Percentiles rank a stretch among this genome's conserved stretches.
phyloP scores from a whole-genome alignment of 1,139 yeast species.

The Scheffersomyces titani region DNA sequence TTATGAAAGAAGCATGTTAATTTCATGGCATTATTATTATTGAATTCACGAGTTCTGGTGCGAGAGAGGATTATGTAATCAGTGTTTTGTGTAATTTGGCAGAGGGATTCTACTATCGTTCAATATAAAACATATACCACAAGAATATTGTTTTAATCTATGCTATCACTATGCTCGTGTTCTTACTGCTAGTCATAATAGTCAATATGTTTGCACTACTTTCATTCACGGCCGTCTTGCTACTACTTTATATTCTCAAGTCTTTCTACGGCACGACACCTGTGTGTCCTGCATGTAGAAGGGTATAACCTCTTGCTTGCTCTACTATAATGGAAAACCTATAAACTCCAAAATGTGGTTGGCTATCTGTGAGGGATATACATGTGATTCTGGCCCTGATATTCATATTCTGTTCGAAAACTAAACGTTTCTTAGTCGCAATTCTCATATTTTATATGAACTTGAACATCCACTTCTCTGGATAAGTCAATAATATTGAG shows the following conservation, averaged over 20 bases:
- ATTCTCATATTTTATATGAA: neutral
- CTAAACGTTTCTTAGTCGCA: neutral
- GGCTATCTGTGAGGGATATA: neutral
- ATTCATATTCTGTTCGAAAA: neutral
- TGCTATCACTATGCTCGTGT: neutral
- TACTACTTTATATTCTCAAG: neutral
- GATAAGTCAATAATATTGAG: neutral
- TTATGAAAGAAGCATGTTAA: neutral
- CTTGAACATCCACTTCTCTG: neutral
- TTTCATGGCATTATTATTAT: neutral
- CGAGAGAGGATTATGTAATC: neutral
- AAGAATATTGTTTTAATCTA: no score
- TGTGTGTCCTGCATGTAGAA: neutral
- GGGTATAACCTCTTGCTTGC: neutral
- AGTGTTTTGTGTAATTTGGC: neutral
- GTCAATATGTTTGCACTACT: neutral
- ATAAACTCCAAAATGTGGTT: neutral
- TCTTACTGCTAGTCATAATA: neutral
- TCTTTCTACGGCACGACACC: neutral
- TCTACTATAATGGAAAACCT: neutral
- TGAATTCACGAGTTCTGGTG: neutral
- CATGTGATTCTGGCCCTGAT: neutral
- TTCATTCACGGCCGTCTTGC: neutral
- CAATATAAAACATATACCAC: no score
- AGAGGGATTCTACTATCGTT: neutral